Percentiles rank a stretch among this genome's conserved stretches.
These are phyloP conservation scores for Astragalus membranaceus DNA, from an alignment of 306 rosid genomes.

Conservation along the genomic window DNA sequence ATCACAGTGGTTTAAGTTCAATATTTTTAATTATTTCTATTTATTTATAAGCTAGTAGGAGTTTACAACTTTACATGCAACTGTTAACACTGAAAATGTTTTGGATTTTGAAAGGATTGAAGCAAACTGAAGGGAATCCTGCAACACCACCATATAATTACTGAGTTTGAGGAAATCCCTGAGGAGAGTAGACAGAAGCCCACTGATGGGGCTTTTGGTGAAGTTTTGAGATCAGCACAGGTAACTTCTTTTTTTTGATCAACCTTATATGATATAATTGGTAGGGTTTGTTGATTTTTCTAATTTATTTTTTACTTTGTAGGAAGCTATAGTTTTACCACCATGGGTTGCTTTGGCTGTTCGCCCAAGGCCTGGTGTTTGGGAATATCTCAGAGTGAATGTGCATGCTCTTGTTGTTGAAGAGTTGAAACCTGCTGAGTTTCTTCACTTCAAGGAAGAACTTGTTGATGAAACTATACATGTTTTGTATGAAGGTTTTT, in stretches of 20 bases:
- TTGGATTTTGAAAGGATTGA: constrained; percentile 46
- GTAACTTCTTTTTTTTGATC: constrained; percentile 13
- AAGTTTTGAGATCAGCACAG: constrained; percentile 79
- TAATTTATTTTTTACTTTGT: neutral
- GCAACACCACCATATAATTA: constrained; percentile 79
- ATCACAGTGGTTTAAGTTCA: neutral
- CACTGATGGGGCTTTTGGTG: constrained; percentile 68
- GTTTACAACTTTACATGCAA: neutral
- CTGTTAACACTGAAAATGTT: neutral
- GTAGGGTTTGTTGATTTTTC: neutral
- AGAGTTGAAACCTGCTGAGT: constrained; percentile 69
- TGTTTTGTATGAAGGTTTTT: too few relatives aligned
- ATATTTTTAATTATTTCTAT: neutral
- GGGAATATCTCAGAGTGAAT: constrained; percentile 91
- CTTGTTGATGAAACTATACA: constrained; percentile 93
- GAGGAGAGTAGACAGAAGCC: constrained; percentile 66
- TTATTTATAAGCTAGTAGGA: neutral
- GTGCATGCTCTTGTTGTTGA: constrained; percentile 83
- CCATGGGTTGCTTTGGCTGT: constrained; percentile 98
- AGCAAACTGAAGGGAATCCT: constrained; percentile 86
- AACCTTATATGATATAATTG: neutral
- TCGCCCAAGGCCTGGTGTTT: constrained; percentile 98
- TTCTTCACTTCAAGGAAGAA: constrained; percentile 82
- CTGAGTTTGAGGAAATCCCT: constrained; percentile 86
- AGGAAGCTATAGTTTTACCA: constrained; percentile 90